Base-by-base conservation (phyloP, 139 green algal genomes). In the Asterochloris erici region DNA sequence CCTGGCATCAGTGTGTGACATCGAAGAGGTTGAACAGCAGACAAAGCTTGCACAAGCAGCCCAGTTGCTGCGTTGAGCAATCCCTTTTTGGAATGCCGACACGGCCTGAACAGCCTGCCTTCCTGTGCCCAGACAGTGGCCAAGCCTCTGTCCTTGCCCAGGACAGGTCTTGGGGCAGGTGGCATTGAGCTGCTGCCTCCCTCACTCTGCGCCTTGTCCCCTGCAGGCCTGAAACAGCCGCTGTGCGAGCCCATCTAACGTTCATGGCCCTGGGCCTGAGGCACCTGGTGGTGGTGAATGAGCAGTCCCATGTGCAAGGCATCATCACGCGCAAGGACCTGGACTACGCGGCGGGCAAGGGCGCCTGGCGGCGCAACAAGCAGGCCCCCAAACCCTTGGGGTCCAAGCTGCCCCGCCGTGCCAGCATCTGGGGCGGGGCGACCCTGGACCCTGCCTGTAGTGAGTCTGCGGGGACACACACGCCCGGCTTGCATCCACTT, bases 281-380 rank as follows among this genome's bases (percentile, higher is more conserved):
- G 6, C 96, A 99, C 85, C 89, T 99, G 83, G 88, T 88, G n/a
- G 95, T 98, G 24, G 89, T 96, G 63, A 92, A 97, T 71, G 82
- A 74, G 10, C 84, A 86, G 24, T 91, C 93, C 81, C 82, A 85
- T 71, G 89, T 97, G 68, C 74, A 93, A 68, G 96, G 96, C 82
- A 95, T 99, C 79, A 96, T 98, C 87, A 99, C 96, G 14, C 89
- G 96, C 69, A 98, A 98, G 88, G 96, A 99, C 83, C 87, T 99
- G 64, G 91, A 94, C 84, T 84, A 89, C 62, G 91, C 91, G 12
- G 86, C 89, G 19, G 21, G 66, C 66, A 26, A 23, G 38, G 38
- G 38, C 38, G 38, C 38, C 38, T 54, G 38, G 38, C 38, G 38
- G 6, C 38, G 38, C 38, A 54, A 54, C 38, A 54, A 54, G 38